A percentile compares a stretch with the other conserved stretches of the same genome.
Evolutionary conservation across 805 yeast genomes (phyloP).

Genomic region (Candida gorgasii): DNA sequence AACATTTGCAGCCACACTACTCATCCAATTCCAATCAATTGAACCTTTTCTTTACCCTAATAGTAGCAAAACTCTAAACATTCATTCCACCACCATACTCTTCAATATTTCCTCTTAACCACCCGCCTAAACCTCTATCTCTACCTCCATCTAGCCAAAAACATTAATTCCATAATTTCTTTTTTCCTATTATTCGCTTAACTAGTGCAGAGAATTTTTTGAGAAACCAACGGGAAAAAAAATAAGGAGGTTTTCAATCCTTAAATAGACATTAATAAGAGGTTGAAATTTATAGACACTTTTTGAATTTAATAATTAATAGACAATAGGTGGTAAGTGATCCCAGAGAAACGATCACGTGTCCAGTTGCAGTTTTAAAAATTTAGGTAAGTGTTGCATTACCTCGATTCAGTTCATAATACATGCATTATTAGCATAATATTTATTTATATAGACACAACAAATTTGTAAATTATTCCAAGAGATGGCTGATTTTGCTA

Average conservation of each 20-base stretch:
- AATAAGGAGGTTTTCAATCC: slow-evolving; percentile 6
- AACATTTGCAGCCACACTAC: no score
- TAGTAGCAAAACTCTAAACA: background rate
- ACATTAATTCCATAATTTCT: background rate
- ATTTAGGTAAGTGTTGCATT: no score
- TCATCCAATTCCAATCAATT: no score
- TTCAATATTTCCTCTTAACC: background rate
- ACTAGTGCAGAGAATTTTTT: slow-evolving; percentile 2
- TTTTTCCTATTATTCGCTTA: slow-evolving; percentile 4
- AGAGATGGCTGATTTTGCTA: slow-evolving; percentile 46
- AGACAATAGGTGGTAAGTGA: no score
- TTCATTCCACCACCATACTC: background rate
- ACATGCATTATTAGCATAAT: slow-evolving; percentile 7
- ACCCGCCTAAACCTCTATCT: background rate
- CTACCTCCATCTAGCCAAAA: background rate
- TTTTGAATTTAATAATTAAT: slow-evolving; percentile 2
- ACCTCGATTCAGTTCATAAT: slow-evolving; percentile 4
- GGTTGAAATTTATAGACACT: slow-evolving; percentile 5
- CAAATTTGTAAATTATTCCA: no score
- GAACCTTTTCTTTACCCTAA: no score
- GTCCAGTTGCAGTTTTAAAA: background rate
- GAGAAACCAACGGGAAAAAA: slow-evolving; percentile 3
- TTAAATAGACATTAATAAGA: slow-evolving; percentile 3
- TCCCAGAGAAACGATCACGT: no score
- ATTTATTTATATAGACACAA: slow-evolving; percentile 1